Conservation (phyloP, 495 filamentous ascomycete genomes). For the Neurospora sp. region DNA sequence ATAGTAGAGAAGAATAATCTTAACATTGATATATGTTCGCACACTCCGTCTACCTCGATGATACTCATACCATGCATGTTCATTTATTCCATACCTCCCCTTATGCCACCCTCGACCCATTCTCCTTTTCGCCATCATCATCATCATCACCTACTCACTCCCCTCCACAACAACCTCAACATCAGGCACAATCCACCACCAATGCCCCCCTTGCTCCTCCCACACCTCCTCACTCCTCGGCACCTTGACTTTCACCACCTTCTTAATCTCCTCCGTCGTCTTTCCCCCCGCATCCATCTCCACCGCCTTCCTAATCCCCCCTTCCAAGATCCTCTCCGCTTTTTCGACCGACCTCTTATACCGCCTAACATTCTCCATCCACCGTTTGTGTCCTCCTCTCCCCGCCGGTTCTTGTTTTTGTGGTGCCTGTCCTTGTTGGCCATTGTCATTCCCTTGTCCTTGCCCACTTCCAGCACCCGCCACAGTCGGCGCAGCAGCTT, state of each 20-base stretch:
- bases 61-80: neutral
- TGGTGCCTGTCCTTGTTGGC: neutral
- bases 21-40: neutral
- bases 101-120: neutral
- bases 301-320: conserved; percentile 6
- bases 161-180: conserved; percentile 21
- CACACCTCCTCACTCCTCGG: conserved; percentile 26
- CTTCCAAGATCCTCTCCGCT: neutral
- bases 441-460: too few species aligned
- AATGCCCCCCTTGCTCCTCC: conserved; percentile 49
- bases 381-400: neutral
- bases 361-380: neutral
- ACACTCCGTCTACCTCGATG: neutral
- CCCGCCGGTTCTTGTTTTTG: neutral
- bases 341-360: neutral
- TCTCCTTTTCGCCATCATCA: neutral
- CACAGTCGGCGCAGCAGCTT: too few species aligned
- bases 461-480: too few species aligned
- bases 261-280: conserved; percentile 42
- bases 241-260: conserved; percentile 45
- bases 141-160: neutral
- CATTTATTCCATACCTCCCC: neutral
- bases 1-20: neutral
- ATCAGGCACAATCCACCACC: conserved; percentile 73
- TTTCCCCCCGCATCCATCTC: conserved; percentile 46